A percentile compares a stretch with the other conserved stretches of the same genome.
Conservation (phyloP, 2,329 filamentous ascomycete genomes). For the Diplodia seriata region DNA sequence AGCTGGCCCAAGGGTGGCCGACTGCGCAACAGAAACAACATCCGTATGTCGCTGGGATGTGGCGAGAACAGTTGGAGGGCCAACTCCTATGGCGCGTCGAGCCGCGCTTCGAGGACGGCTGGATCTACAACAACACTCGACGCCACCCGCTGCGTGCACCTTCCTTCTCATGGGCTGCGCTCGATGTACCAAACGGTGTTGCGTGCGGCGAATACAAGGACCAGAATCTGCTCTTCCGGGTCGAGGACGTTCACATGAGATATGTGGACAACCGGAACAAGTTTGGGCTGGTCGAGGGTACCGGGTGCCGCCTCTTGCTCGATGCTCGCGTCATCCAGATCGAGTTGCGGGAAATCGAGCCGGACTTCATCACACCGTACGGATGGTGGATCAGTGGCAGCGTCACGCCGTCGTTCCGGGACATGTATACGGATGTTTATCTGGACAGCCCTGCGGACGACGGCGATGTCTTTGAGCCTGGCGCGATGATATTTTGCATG, state of each 20-base stretch:
- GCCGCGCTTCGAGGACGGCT: slow-evolving; percentile 15
- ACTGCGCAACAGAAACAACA: neutral
- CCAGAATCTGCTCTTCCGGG: slow-evolving; percentile 31
- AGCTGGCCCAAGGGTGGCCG: slow-evolving; percentile 31
- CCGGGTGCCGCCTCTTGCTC: slow-evolving; percentile 21
- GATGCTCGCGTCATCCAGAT: slow-evolving; percentile 5
- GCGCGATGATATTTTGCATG: slow-evolving; percentile 32
- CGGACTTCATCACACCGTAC: neutral
- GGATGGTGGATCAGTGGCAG: neutral
- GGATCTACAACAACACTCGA: slow-evolving; percentile 25
- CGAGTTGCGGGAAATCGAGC: slow-evolving; percentile 32
- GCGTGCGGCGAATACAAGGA: slow-evolving; percentile 35
- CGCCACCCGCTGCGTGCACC: slow-evolving; percentile 32
- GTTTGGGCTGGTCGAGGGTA: slow-evolving; percentile 34
- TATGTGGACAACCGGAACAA: slow-evolving; percentile 26
- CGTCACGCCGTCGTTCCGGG: neutral
- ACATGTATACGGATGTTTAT: slow-evolving; percentile 14
- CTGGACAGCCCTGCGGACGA: slow-evolving; percentile 35
- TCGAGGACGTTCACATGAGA: slow-evolving; percentile 31
- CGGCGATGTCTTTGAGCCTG: slow-evolving; percentile 21
- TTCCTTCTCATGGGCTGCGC: slow-evolving; percentile 38
- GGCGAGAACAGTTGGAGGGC: slow-evolving; percentile 35
- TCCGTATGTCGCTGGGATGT: slow-evolving; percentile 36
- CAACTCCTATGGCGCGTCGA: slow-evolving; percentile 33
- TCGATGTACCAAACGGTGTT: slow-evolving; percentile 35